Evolutionary conservation across 768 basidiomycete species (phyloP), one percentile per base, ranked within the genome.

Genomic region (Suillus alpinus): DNA sequence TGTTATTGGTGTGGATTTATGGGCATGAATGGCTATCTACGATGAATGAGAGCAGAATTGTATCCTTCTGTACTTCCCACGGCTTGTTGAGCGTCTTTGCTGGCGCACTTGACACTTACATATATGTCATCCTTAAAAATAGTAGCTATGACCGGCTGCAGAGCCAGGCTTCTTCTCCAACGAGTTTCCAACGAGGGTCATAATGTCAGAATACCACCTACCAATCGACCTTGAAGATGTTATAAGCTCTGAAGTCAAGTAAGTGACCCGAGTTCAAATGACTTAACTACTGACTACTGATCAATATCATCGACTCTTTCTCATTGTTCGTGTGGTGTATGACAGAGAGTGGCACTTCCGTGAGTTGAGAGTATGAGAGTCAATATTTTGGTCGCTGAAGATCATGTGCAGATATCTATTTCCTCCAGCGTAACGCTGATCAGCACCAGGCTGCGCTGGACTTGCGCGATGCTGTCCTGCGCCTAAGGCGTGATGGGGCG

Each of bases 311-410:
- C 20, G 26, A 37, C 34, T 31, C 40, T 36, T 34, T 20, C 41
- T 36, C 32, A n/a, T 32, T 18, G 14, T 57, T 20, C 44, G 46
- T 2, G 50, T 53, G 36, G 40, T 29, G 60, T 56, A 46, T 37
- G 31, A 20, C 66, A 89, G 89, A 70, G 89, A 91, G 69, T 91
- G 89, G 89, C 89, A 91, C 67, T 91, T 91, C 67, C 89, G 89
- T 89, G 69, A 66, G 84, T 73, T 23, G 31, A 39, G 53, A 29
- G 3, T 5, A 26, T 18, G 49, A 32, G 10, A 56, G 44, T 9
- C 8, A 37, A 6, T 29, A n/a, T n/a, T 23, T 46, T 64, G 20
- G 41, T 34, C 1, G 16, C 61, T 9, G 2, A 55, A 37, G 16
- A 20, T 50, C 31, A n/a, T 56, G 20, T n/a, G 16, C 65, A 91